These are phyloP conservation scores for Alternaria sp. DNA, from an alignment of 2,329 filamentous ascomycete species.

Conservation along the genomic window DNA sequence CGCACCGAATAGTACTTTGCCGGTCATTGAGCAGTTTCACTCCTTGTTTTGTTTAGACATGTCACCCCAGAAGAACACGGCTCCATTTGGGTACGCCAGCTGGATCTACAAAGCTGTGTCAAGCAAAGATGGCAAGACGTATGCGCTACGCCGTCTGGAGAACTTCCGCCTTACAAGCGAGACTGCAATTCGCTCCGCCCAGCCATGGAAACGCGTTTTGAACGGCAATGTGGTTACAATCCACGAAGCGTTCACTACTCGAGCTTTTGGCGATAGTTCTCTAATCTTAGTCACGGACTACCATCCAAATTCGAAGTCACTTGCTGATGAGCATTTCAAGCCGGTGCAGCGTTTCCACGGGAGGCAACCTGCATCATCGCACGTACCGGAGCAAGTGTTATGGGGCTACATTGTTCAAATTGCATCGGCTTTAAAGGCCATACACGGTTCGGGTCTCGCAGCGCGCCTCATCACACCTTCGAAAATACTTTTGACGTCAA, in stretches of 20 bases:
- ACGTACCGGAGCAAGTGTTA: slow-evolving; percentile 71
- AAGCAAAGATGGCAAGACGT: slow-evolving; percentile 85
- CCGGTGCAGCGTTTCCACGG: slow-evolving; percentile 48
- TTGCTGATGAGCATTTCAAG: slow-evolving; percentile 79
- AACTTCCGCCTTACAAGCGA: slow-evolving; percentile 89
- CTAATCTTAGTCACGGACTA: slow-evolving; percentile 94
- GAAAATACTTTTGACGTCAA: slow-evolving; percentile 89
- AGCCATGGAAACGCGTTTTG: slow-evolving; percentile 85
- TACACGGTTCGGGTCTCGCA: slow-evolving; percentile 81
- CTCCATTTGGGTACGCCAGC: slow-evolving; percentile 83
- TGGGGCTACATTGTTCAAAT: slow-evolving; percentile 96
- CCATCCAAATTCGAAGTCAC: slow-evolving; percentile 86
- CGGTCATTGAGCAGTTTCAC: slow-evolving; percentile 85
- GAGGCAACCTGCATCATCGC: slow-evolving; percentile 43
- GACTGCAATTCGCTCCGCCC: slow-evolving; percentile 82
- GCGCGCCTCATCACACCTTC: slow-evolving; percentile 84
- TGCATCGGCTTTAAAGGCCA: slow-evolving; percentile 82
- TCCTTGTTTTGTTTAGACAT: slow-evolving; percentile 89
- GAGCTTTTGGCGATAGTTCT: slow-evolving; percentile 92
- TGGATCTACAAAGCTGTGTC: slow-evolving; percentile 97
- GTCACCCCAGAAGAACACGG: slow-evolving; percentile 76
- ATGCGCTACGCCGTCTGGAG: slow-evolving; percentile 85
- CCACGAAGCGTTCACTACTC: slow-evolving; percentile 90
- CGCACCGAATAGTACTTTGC: slow-evolving; percentile 78
- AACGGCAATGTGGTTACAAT: slow-evolving; percentile 84